A percentile compares a stretch with the other conserved stretches of the same genome.
Conservation (phyloP, 306 rosid genomes). For the Notholithocarpus densiflorus region DNA sequence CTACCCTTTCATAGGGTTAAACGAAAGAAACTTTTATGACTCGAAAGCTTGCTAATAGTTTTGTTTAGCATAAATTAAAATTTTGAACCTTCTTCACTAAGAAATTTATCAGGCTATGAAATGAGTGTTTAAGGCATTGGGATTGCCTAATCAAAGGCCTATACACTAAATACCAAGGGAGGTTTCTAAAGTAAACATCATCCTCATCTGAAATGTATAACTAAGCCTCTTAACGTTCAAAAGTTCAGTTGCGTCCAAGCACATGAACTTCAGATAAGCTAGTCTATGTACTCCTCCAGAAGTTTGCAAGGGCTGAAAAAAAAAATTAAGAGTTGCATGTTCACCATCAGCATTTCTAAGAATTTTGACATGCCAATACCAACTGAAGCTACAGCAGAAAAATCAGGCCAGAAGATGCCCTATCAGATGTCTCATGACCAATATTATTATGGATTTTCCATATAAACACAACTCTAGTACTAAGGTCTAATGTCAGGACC, state of each 20-base stretch:
- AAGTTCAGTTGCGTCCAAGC: not conserved
- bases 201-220: not conserved
- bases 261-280: not conserved
- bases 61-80: not conserved
- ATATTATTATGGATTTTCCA: not conserved
- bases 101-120: not conserved
- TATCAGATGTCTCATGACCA: not conserved
- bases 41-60: not conserved
- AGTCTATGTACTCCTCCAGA: not conserved
- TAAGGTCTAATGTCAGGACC: not conserved
- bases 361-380: not conserved
- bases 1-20: not conserved
- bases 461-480: not conserved
- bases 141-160: not conserved
- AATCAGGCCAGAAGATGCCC: not conserved
- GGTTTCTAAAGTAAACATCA: not conserved
- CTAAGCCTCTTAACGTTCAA: not conserved
- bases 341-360: not conserved
- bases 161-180: not conserved
- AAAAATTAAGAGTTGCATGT: not conserved
- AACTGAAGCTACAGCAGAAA: not conserved
- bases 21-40: not conserved
- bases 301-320: not conserved
- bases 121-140: not conserved
- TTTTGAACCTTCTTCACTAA: not conserved